Evolutionary conservation across 176 grass and related monocot species (phyloP).

Genomic region (Triticum urartu): DNA sequence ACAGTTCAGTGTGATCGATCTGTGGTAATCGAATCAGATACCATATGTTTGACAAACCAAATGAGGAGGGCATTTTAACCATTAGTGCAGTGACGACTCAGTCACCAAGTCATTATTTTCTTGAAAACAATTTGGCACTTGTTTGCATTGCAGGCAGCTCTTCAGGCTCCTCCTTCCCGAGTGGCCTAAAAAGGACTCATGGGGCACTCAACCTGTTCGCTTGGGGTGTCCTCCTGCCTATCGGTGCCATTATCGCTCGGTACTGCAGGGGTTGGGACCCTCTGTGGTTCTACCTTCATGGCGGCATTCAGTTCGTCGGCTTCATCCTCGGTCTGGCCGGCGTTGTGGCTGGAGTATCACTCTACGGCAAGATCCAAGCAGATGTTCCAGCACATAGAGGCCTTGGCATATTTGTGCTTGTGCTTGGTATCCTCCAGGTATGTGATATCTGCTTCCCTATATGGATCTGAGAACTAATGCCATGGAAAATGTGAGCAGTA

Average conservation of each 20-base stretch:
- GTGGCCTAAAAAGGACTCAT: conserved; percentile 82
- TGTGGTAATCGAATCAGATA: background rate
- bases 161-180: conserved; percentile 44
- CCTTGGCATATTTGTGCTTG: conserved; percentile 92
- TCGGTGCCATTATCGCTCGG: conserved; percentile 76
- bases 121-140: background rate
- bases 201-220: conserved; percentile 80
- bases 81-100: background rate
- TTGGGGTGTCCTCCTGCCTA: conserved; percentile 91
- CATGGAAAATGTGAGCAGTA: background rate
- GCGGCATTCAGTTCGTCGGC: conserved; percentile 69
- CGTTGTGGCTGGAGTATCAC: conserved; percentile 69
- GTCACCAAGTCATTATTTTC: background rate
- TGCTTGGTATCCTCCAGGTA: conserved; percentile 88
- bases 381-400: conserved; percentile 74
- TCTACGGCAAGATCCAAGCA: conserved; percentile 82
- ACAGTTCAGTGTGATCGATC: conserved; percentile 10
- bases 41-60: background rate
- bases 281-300: conserved; percentile 92
- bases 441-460: background rate
- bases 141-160: conserved; percentile 71
- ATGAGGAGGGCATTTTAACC: background rate
- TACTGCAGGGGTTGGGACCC: conserved; percentile 84
- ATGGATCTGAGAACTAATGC: background rate
- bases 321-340: conserved; percentile 84